These are phyloP conservation scores for Phytophthora citricola DNA, from an alignment of 352 stramenopile genomes.

Conservation along the genomic window DNA sequence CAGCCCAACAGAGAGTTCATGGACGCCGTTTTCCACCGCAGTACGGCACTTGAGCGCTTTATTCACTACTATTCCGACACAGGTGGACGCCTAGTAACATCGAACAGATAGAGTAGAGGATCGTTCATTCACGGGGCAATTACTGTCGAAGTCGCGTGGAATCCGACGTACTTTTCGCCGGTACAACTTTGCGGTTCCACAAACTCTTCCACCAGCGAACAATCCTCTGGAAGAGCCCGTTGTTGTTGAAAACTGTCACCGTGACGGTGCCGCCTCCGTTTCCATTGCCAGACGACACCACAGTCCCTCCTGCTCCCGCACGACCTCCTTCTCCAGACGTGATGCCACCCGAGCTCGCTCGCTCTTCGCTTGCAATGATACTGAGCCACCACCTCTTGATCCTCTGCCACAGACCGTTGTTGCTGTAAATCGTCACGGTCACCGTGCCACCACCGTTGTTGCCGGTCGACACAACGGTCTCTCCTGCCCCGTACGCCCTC, in stretches of 20 bases:
- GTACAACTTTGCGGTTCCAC: background rate
- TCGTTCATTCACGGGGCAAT: background rate
- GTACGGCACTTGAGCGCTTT: too few species aligned
- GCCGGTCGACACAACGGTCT: constrained; percentile 6
- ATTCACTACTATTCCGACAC: too few species aligned
- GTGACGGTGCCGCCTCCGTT: constrained; percentile 24
- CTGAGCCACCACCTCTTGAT: constrained; percentile 23
- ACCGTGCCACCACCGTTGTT: constrained; percentile 13
- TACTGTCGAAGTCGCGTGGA: constrained; percentile 8
- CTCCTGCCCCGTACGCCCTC: constrained; percentile 17
- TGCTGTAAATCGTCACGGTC: constrained; percentile 20
- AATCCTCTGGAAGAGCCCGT: constrained; percentile 20
- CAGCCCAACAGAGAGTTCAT: too few species aligned
- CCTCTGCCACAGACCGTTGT: constrained; percentile 26
- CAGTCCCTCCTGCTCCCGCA: constrained; percentile 6
- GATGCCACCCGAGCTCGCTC: constrained; percentile 2
- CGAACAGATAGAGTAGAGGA: background rate
- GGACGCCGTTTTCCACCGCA: too few species aligned
- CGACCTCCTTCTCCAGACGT: constrained; percentile 15
- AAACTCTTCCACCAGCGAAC: constrained; percentile 18
- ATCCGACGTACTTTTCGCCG: background rate
- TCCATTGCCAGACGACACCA: constrained; percentile 9
- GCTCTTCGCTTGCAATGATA: constrained; percentile 9
- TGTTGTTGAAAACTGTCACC: constrained; percentile 23
- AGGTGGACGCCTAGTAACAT: background rate